Conservation (phyloP, 1,139 yeast species). For the Pichia inconspicua region DNA sequence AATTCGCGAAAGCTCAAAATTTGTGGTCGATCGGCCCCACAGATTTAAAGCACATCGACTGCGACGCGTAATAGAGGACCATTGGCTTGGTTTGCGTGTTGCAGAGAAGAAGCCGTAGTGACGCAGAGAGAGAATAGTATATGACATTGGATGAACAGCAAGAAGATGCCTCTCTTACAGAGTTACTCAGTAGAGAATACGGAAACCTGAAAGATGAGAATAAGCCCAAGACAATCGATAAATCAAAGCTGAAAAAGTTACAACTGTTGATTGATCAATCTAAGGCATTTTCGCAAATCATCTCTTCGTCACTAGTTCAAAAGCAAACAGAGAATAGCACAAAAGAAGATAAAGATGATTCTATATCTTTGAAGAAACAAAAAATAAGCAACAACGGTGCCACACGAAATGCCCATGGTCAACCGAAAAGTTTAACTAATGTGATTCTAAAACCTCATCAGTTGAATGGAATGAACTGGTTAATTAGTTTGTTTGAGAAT, state of each 20-base stretch:
- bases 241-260: conserved; percentile 11
- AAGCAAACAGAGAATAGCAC: neutral
- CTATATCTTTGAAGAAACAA: conserved; percentile 5
- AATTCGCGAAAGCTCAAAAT: neutral
- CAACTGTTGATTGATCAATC: conserved; percentile 16
- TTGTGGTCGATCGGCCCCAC: neutral
- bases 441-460: conserved; percentile 76
- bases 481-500: conserved; percentile 78
- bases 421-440: conserved; percentile 63
- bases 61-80: neutral
- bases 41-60: neutral
- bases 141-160: neutral
- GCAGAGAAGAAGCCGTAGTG: neutral
- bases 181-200: conserved; percentile 6
- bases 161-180: neutral
- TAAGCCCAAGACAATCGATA: conserved; percentile 5
- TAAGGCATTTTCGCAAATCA: conserved; percentile 17
- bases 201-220: neutral
- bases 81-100: neutral
- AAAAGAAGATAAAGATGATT: neutral
- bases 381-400: neutral
- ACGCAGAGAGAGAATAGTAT: no score
- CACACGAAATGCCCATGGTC: conserved; percentile 26
- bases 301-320: conserved; percentile 11
- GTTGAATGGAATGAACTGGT: conserved; percentile 85